A percentile compares a stretch with the other conserved stretches of the same genome.
Conservation (phyloP, 73 alveolate species). For the Breviolum minutum region DNA sequence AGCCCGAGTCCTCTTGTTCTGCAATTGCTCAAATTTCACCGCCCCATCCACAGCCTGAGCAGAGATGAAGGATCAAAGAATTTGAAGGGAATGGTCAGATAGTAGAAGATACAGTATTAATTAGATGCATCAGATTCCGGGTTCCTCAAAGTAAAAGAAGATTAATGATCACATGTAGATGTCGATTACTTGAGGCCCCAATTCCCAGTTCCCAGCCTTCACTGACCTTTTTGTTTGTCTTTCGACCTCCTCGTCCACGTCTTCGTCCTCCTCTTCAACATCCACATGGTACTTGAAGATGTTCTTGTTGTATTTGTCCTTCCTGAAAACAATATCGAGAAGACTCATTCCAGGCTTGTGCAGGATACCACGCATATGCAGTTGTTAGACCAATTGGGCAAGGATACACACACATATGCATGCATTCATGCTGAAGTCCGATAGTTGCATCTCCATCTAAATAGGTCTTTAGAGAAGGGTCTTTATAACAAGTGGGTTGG, state of each 20-base stretch:
- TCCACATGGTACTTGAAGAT: constrained; percentile 14
- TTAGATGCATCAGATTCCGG: no score
- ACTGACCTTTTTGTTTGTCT: background rate
- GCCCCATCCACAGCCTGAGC: background rate
- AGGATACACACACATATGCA: background rate
- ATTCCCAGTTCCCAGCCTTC: background rate
- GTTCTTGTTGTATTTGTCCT: constrained; percentile 1
- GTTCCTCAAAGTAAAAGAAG: no score
- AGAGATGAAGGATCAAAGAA: background rate
- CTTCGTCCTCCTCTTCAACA: background rate
- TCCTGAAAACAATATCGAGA: background rate
- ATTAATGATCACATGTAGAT: no score
- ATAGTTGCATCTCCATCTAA: no score
- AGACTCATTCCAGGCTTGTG: background rate
- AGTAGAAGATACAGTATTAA: no score
- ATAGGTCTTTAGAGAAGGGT: no score
- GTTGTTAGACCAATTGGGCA: no score
- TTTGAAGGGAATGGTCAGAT: background rate
- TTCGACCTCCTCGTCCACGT: constrained; percentile 14
- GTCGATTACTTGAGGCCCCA: no score
- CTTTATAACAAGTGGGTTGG: no score
- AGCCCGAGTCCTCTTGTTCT: background rate
- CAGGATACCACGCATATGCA: background rate
- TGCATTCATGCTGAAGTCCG: background rate
- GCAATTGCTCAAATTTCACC: background rate